A percentile compares a stretch with the other conserved stretches of the same genome.
phyloP scores from a whole-genome alignment of 805 yeast genomes.

The Candida succiphila region DNA sequence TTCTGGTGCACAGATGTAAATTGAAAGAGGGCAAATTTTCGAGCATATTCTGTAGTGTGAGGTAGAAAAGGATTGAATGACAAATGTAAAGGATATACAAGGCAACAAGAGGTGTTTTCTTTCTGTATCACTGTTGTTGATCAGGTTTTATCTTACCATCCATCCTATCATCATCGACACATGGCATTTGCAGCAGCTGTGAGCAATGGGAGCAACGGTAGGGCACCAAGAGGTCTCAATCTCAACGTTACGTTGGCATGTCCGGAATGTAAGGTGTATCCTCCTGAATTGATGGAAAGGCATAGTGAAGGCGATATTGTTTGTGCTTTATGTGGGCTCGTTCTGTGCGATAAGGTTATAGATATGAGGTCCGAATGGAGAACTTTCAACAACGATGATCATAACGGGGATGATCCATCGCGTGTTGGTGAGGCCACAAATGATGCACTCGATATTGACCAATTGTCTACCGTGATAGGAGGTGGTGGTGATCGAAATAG shows the following conservation, averaged over 20 bases:
- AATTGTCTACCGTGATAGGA: constrained; percentile 86
- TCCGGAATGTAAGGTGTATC: constrained; percentile 92
- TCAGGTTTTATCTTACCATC: too few species aligned
- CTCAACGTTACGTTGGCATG: constrained; percentile 84
- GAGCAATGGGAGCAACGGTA: constrained; percentile 7
- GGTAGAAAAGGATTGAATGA: too few species aligned
- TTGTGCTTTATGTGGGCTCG: constrained; percentile 96
- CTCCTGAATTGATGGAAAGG: constrained; percentile 91
- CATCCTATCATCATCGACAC: background rate
- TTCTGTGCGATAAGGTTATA: constrained; percentile 81
- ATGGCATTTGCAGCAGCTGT: background rate
- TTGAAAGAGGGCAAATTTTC: too few species aligned
- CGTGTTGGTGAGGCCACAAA: constrained; percentile 99
- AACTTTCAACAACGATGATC: constrained; percentile 95
- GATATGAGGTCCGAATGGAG: constrained; percentile 98
- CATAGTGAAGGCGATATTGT: constrained; percentile 97
- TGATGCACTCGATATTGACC: constrained; percentile 84
- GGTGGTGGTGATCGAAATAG: constrained; percentile 78
- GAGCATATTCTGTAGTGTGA: too few species aligned
- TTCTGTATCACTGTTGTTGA: too few species aligned
- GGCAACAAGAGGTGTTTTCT: too few species aligned
- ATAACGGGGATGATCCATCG: constrained; percentile 95
- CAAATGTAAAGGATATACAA: too few species aligned
- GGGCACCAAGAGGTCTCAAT: constrained; percentile 53
- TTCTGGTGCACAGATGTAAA: too few species aligned